Conservation (phyloP, 345 rosid genomes). For the Jatropha curcas region DNA sequence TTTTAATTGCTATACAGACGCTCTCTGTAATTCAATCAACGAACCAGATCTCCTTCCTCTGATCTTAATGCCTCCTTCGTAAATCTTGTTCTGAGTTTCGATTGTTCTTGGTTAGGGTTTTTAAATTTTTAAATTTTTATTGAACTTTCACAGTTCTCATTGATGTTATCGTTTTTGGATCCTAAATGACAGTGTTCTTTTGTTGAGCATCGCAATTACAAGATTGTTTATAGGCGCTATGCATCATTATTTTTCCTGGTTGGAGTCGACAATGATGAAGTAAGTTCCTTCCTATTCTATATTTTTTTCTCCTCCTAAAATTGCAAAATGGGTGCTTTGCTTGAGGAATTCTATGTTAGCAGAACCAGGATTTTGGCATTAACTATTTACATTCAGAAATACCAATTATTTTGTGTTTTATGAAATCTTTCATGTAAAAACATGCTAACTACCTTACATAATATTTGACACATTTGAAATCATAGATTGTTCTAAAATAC, state of each 20-base stretch:
- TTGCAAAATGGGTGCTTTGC: not conserved
- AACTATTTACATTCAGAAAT: not conserved
- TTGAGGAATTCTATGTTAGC: not conserved
- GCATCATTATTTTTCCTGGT: conserved; percentile 95
- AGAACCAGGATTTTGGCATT: not conserved
- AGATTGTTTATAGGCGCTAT: conserved; percentile 89
- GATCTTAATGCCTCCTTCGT: not conserved
- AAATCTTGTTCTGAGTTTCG: too few species aligned
- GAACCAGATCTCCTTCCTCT: not conserved
- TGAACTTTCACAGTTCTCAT: not conserved
- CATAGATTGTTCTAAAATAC: too few species aligned
- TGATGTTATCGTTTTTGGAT: not conserved
- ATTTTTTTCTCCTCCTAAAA: not conserved
- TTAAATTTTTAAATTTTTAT: not conserved
- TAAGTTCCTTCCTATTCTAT: conserved; percentile 30
- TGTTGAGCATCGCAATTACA: conserved; percentile 97
- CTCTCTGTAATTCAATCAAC: not conserved
- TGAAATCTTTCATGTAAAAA: too few species aligned
- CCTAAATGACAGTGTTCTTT: conserved; percentile 72
- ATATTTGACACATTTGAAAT: too few species aligned
- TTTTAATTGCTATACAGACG: not conserved
- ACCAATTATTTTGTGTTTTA: not conserved
- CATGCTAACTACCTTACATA: too few species aligned
- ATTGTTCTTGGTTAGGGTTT: not conserved
- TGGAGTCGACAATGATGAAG: conserved; percentile 95